phyloP scores from a whole-genome alignment of 257 asterid genomes.

The Fraxinus cuspidata region DNA sequence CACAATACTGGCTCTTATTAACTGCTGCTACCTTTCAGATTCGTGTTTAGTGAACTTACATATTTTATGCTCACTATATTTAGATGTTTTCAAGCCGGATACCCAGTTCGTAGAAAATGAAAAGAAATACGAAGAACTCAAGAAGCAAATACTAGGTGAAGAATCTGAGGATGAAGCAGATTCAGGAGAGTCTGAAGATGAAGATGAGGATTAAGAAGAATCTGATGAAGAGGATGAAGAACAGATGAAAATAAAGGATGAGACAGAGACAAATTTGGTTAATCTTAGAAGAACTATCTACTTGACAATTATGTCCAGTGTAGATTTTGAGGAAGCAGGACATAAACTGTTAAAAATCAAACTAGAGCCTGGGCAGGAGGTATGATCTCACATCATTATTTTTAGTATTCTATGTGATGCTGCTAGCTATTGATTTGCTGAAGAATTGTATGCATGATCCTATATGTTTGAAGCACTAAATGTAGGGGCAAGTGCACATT shows the following conservation, averaged over 20 bases:
- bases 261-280: slow-evolving; percentile 50
- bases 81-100: slow-evolving; percentile 58
- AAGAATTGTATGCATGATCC: background rate
- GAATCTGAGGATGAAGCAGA: slow-evolving; percentile 46
- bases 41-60: slow-evolving; percentile 10
- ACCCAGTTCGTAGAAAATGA: slow-evolving; percentile 51
- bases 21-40: slow-evolving; percentile 10
- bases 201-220: slow-evolving; percentile 64
- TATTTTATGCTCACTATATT: slow-evolving; percentile 8
- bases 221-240: slow-evolving; percentile 52
- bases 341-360: slow-evolving; percentile 50
- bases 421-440: background rate
- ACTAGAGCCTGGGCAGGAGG: slow-evolving; percentile 67
- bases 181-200: slow-evolving; percentile 58
- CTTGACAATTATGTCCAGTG: slow-evolving; percentile 57
- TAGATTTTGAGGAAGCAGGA: slow-evolving; percentile 58
- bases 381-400: slow-evolving; percentile 19
- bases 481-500: background rate
- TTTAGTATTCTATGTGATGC: slow-evolving; percentile 9
- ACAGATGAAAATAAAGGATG: slow-evolving; percentile 50
- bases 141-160: slow-evolving; percentile 50
- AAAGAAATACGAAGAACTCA: slow-evolving; percentile 48
- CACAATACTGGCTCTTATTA: background rate
- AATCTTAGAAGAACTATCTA: slow-evolving; percentile 53
- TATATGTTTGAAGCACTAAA: background rate